phyloP scores from a whole-genome alignment of 148 eudicot genomes.

The Tetragonia tetragonoides region DNA sequence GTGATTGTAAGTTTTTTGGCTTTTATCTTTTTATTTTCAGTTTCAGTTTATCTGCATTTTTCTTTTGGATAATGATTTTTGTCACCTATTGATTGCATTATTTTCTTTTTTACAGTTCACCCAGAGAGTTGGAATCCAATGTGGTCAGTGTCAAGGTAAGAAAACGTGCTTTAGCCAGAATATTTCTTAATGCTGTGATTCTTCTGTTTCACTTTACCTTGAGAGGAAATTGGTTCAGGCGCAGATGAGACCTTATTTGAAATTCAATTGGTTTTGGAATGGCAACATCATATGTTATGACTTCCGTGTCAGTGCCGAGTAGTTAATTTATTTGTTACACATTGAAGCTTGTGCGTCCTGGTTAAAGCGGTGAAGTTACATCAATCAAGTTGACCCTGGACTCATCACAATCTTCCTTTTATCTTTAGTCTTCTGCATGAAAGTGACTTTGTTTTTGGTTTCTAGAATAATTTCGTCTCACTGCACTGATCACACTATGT shows the following conservation, averaged over 20 bases:
- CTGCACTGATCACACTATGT: constrained; percentile 34
- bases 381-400: not conserved
- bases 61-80: not conserved
- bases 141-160: constrained; percentile 99
- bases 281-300: not conserved
- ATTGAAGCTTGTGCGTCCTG: no score
- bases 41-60: not conserved
- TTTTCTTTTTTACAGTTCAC: constrained; percentile 61
- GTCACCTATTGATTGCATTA: not conserved
- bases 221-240: not conserved
- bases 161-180: constrained; percentile 2
- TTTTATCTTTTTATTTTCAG: not conserved
- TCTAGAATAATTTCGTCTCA: not conserved
- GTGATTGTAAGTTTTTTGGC: constrained; percentile 71
- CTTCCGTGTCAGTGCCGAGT: not conserved
- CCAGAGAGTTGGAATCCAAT: constrained; percentile 99
- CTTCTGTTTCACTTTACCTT: not conserved
- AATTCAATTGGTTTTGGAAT: not conserved
- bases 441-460: not conserved
- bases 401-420: not conserved
- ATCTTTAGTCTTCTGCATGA: constrained; percentile 2
- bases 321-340: not conserved
- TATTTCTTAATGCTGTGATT: not conserved
- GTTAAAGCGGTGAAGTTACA: not conserved
- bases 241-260: not conserved